Conservation (phyloP, 2,329 filamentous ascomycete species). For the Aspergillus sp. region DNA sequence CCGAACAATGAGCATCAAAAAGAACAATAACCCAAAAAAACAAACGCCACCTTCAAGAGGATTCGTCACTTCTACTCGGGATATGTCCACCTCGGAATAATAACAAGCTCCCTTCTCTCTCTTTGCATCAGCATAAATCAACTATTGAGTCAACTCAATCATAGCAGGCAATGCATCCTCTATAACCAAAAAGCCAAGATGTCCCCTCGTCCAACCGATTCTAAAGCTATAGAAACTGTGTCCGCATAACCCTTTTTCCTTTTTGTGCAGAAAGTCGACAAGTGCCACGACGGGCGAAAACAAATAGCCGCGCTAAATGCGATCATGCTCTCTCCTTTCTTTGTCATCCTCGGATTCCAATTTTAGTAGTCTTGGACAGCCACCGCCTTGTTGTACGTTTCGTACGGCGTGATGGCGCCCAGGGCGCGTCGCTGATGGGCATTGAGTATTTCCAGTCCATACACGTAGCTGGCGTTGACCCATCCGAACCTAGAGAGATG, state of each 20-base stretch:
- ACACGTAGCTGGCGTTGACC: constrained; percentile 98
- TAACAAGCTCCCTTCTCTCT: background rate
- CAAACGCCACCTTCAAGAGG: background rate
- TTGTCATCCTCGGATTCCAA: background rate
- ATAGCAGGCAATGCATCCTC: background rate
- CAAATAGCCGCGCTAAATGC: background rate
- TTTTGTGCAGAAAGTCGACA: background rate
- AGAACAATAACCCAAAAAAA: background rate
- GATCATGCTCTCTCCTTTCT: background rate
- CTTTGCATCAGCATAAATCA: background rate
- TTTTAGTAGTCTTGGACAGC: constrained; percentile 36
- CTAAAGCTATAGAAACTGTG: background rate
- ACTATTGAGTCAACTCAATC: background rate
- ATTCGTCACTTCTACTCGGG: background rate
- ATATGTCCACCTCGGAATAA: background rate
- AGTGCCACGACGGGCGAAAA: background rate
- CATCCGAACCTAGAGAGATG: constrained; percentile 75
- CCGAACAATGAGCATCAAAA: background rate
- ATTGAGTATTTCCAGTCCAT: constrained; percentile 84
- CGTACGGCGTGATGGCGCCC: constrained; percentile 83
- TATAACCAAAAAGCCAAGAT: background rate
- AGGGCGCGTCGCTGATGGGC: constrained; percentile 87
- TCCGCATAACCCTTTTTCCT: background rate
- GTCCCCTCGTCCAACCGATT: background rate
- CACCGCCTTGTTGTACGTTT: constrained; percentile 72